Conservation (phyloP, 768 basidiomycete species). For the Royoungia palumana region DNA sequence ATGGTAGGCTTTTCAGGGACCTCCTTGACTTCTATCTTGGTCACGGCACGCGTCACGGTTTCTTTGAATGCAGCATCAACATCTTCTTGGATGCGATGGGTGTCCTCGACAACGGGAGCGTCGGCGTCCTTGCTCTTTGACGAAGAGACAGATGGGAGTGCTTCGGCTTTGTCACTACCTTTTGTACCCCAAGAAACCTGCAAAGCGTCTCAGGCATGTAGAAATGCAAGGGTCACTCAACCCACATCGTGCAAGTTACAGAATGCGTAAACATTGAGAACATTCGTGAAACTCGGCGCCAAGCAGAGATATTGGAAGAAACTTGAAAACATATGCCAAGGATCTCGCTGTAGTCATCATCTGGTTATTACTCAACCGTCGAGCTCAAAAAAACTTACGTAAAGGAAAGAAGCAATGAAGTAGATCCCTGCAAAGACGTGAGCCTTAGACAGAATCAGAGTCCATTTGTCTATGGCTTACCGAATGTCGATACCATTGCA, state of each 20-base stretch:
- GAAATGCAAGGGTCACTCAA: conserved; percentile 1
- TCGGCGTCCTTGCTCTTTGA: conserved; percentile 75
- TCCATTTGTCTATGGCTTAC: conserved; percentile 35
- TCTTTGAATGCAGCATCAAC: conserved; percentile 90
- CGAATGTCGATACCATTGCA: conserved; percentile 86
- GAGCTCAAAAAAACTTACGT: conserved; percentile 49
- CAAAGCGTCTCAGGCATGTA: neutral
- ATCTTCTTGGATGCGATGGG: conserved; percentile 78
- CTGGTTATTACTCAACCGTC: neutral
- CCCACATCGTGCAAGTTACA: conserved; percentile 90
- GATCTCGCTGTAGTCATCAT: conserved; percentile 66
- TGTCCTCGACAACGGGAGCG: conserved; percentile 80
- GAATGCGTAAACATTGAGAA: conserved; percentile 95
- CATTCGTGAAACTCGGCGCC: conserved; percentile 91
- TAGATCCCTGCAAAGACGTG: conserved; percentile 57
- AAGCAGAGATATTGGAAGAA: conserved; percentile 88
- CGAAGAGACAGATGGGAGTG: conserved; percentile 84
- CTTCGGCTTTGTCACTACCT: conserved; percentile 91
- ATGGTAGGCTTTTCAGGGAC: conserved; percentile 72
- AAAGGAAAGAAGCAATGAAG: conserved; percentile 78
- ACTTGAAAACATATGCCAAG: conserved; percentile 97
- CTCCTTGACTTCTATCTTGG: conserved; percentile 66
- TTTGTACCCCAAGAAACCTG: conserved; percentile 94
- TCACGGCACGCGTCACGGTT: conserved; percentile 83
- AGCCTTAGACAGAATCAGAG: neutral